Conservation (phyloP, 768 basidiomycete genomes). For the Mycena filopes region DNA sequence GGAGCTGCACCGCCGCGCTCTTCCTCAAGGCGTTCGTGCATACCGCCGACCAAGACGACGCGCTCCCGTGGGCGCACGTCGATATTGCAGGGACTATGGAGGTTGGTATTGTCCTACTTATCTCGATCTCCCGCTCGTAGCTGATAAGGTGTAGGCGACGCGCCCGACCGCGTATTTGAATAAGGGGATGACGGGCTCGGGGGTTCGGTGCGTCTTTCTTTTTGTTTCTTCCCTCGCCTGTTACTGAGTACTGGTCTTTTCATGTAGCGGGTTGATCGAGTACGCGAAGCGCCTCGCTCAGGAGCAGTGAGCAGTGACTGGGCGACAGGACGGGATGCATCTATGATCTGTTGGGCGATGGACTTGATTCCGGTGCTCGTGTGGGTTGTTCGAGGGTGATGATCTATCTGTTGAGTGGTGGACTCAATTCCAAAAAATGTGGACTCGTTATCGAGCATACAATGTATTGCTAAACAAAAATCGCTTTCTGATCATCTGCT, state of each 20-base stretch:
- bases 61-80: slow-evolving; percentile 87
- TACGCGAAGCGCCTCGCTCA: slow-evolving; percentile 25
- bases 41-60: slow-evolving; percentile 70
- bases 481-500: too few relatives aligned
- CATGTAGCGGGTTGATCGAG: slow-evolving; percentile 17
- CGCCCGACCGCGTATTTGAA: slow-evolving; percentile 36
- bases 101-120: slow-evolving; percentile 42
- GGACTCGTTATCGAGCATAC: too few relatives aligned
- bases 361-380: too few relatives aligned
- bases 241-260: neutral
- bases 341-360: neutral
- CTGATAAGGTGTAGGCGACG: slow-evolving; percentile 14
- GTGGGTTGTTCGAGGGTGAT: too few relatives aligned
- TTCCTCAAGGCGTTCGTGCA: slow-evolving; percentile 89
- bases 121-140: neutral
- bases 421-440: too few relatives aligned
- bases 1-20: slow-evolving; percentile 83
- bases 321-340: neutral
- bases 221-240: neutral
- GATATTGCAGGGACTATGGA: slow-evolving; percentile 89
- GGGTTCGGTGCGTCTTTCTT: slow-evolving; percentile 22
- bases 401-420: too few relatives aligned
- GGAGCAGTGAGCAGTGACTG: neutral
- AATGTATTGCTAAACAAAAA: too few relatives aligned
- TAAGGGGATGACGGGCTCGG: slow-evolving; percentile 45